phyloP scores from a whole-genome alignment of 805 yeast genomes.

The Nakazawaea wickerhamii region DNA sequence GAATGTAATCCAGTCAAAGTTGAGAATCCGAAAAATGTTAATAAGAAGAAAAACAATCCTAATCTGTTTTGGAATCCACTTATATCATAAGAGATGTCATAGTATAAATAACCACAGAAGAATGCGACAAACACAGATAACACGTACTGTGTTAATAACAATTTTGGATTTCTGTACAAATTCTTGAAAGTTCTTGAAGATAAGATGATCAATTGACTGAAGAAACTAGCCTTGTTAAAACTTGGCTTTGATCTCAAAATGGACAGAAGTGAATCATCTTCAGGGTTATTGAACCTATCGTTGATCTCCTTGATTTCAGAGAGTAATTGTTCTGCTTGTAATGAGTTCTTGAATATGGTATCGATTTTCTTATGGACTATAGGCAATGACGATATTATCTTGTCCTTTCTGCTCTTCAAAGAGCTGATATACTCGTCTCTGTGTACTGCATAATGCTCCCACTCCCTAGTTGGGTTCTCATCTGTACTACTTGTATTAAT shows the following conservation, averaged over 20 bases:
- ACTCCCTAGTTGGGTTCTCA: slow-evolving; percentile 65
- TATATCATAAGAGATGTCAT: slow-evolving; percentile 78
- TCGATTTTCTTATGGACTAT: slow-evolving; percentile 8
- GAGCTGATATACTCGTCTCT: slow-evolving; percentile 56
- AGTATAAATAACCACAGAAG: slow-evolving; percentile 83
- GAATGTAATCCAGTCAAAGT: slow-evolving; percentile 89
- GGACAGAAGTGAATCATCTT: slow-evolving; percentile 17
- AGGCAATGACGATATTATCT: slow-evolving; percentile 12
- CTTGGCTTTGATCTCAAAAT: slow-evolving; percentile 25
- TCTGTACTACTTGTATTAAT: slow-evolving; percentile 20
- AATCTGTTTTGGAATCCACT: slow-evolving; percentile 95
- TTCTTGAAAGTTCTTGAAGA: slow-evolving; percentile 88
- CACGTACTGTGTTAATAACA: slow-evolving; percentile 79
- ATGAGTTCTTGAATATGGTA: slow-evolving; percentile 26
- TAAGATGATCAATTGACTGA: slow-evolving; percentile 64
- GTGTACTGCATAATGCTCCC: slow-evolving; percentile 83
- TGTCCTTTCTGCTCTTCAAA: slow-evolving; percentile 15
- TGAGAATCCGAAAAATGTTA: slow-evolving; percentile 91
- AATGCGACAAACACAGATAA: slow-evolving; percentile 72
- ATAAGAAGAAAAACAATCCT: slow-evolving; percentile 85
- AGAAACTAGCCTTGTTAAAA: slow-evolving; percentile 50
- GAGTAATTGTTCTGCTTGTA: slow-evolving; percentile 34
- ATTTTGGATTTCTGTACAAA: slow-evolving; percentile 84
- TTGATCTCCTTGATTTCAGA: slow-evolving; percentile 29
- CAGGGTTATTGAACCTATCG: slow-evolving; percentile 13